Percentiles rank a stretch among this genome's conserved stretches.
Conservation (phyloP, 1,284 basidiomycete genomes). For the Crepidotus sp. region DNA sequence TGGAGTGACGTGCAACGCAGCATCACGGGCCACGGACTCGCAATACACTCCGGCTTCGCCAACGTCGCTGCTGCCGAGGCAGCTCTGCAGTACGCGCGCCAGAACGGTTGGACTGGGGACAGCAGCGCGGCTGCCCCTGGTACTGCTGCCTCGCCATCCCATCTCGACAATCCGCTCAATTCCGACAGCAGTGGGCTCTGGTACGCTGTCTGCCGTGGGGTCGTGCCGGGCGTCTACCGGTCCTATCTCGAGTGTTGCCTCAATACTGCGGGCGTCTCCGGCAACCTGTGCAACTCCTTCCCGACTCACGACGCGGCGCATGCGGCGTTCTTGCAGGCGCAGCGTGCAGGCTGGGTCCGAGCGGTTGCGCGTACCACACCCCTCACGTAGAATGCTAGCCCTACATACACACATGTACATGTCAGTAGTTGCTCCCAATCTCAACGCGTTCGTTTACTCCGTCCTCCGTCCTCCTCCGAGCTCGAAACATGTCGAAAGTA, state of each 20-base stretch:
- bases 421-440: no score
- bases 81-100: neutral
- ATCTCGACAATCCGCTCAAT: neutral
- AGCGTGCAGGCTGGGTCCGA: neutral
- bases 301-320: neutral
- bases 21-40: neutral
- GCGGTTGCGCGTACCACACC: neutral
- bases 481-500: no score
- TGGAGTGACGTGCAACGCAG: neutral
- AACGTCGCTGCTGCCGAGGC: neutral
- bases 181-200: neutral
- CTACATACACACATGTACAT: no score
- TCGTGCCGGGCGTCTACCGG: neutral
- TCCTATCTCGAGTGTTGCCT: neutral
- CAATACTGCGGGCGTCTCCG: neutral
- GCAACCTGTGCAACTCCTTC: neutral
- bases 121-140: neutral
- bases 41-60: neutral
- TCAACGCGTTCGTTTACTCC: no score
- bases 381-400: no score
- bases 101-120: neutral
- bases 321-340: neutral
- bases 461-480: no score
- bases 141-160: neutral
- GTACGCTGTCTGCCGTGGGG: neutral